Conservation (phyloP, 352 stramenopile genomes). For the Aphanomyces cochlioides region DNA sequence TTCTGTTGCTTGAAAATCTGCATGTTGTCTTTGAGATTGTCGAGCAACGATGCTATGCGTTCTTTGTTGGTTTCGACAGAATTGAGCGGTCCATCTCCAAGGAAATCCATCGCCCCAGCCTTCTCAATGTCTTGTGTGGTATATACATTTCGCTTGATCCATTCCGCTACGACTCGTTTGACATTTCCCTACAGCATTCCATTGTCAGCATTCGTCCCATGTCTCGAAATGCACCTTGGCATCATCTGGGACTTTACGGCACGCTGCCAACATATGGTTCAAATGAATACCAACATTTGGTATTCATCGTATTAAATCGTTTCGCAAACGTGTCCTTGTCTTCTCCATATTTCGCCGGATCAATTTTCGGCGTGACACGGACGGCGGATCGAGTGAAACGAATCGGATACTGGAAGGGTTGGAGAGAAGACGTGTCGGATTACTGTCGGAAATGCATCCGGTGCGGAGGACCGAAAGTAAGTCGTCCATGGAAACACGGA, state of each 20-base stretch:
- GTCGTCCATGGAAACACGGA: not conserved
- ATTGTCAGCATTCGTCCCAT: no score
- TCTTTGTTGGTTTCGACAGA: slow-evolving; percentile 29
- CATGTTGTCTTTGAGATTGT: slow-evolving; percentile 58
- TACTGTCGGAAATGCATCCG: not conserved
- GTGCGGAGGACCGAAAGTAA: not conserved
- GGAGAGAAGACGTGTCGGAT: not conserved
- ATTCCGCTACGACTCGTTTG: slow-evolving; percentile 71
- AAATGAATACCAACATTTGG: slow-evolving; percentile 61
- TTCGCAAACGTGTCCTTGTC: slow-evolving; percentile 69
- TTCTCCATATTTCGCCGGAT: slow-evolving; percentile 59
- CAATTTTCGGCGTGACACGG: slow-evolving; percentile 37
- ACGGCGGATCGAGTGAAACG: not conserved
- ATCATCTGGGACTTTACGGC: slow-evolving; percentile 64
- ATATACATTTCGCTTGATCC: slow-evolving; percentile 70
- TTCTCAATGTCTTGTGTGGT: slow-evolving; percentile 57
- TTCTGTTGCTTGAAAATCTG: slow-evolving; percentile 20
- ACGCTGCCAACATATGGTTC: slow-evolving; percentile 59
- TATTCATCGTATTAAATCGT: no score
- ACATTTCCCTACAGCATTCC: slow-evolving; percentile 42
- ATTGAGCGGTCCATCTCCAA: slow-evolving; percentile 13
- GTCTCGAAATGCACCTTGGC: slow-evolving; percentile 41
- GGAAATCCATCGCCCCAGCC: slow-evolving; percentile 44
- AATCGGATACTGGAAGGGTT: not conserved
- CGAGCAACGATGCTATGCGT: slow-evolving; percentile 71